Percentiles rank a stretch among this genome's conserved stretches.
These are phyloP conservation scores for Penicillium sp. DNA, from an alignment of 2,329 filamentous ascomycete species.

Conservation along the genomic window DNA sequence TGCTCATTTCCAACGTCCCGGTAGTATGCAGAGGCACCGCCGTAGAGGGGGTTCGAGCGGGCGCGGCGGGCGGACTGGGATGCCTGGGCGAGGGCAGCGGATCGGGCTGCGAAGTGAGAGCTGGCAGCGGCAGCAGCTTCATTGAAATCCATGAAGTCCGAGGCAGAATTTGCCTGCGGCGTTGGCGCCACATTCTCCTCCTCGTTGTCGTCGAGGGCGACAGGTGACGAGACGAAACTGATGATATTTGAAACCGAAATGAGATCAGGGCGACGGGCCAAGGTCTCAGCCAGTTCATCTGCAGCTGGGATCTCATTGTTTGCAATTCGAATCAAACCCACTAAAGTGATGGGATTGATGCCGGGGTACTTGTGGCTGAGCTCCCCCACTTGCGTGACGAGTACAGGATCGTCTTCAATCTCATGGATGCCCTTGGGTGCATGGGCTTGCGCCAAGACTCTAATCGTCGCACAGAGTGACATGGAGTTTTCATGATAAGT, in stretches of 20 bases:
- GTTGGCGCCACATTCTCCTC: slow-evolving; percentile 2
- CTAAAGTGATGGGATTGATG: slow-evolving; percentile 48
- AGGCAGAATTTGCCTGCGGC: not conserved
- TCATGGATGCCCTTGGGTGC: slow-evolving; percentile 39
- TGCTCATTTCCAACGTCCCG: slow-evolving; percentile 66
- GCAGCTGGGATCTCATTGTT: slow-evolving; percentile 57
- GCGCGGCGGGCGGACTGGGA: slow-evolving; percentile 57
- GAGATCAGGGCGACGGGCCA: slow-evolving; percentile 42
- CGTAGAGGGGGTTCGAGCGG: slow-evolving; percentile 69
- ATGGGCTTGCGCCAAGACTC: slow-evolving; percentile 50
- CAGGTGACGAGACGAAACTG: slow-evolving; percentile 39
- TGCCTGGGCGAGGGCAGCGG: slow-evolving; percentile 57
- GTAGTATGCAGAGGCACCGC: slow-evolving; percentile 74
- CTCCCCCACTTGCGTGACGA: slow-evolving; percentile 52
- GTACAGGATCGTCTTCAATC: slow-evolving; percentile 41
- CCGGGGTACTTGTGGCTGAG: slow-evolving; percentile 55
- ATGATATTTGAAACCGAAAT: slow-evolving; percentile 39
- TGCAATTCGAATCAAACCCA: slow-evolving; percentile 56
- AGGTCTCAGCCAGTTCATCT: slow-evolving; percentile 57
- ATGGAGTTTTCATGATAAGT: slow-evolving; percentile 59
- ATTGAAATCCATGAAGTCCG: slow-evolving; percentile 19
- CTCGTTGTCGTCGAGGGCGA: slow-evolving; percentile 25
- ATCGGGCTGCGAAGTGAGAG: slow-evolving; percentile 47
- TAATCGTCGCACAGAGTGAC: slow-evolving; percentile 55
- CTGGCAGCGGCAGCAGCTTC: slow-evolving; percentile 40